Conservation (phyloP, 192 early-diverging fungal genomes). For the Geranomyces variabilis region DNA sequence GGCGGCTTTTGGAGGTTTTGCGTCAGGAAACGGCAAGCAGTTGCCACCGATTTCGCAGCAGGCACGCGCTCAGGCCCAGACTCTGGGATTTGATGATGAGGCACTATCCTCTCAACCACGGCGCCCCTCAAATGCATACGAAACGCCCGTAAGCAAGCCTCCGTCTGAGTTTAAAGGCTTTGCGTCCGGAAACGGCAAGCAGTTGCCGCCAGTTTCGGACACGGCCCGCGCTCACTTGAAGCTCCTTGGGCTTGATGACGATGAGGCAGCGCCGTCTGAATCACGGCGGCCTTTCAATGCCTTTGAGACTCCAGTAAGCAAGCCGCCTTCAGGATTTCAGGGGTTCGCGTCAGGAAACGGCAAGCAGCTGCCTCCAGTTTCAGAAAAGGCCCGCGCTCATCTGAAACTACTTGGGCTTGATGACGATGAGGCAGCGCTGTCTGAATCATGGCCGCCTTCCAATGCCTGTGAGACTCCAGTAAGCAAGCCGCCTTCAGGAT, state of each 20-base stretch:
- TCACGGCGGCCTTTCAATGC: not conserved
- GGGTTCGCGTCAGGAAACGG: slow-evolving; percentile 25
- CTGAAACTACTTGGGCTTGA: not conserved
- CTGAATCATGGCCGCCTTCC: not conserved
- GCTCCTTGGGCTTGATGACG: no score
- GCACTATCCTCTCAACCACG: no score
- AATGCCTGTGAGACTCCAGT: not conserved
- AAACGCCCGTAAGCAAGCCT: not conserved
- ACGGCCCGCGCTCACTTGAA: not conserved
- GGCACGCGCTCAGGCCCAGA: slow-evolving; percentile 1
- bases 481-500: not conserved
- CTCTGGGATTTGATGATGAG: slow-evolving; percentile 4
- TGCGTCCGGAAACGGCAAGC: slow-evolving; percentile 18
- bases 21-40: slow-evolving; percentile 18
- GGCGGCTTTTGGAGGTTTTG: slow-evolving; percentile 19
- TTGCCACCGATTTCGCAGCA: slow-evolving; percentile 13
- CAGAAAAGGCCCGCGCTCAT: not conserved
- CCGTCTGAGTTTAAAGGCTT: slow-evolving; percentile 14
- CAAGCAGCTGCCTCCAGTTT: slow-evolving; percentile 12
- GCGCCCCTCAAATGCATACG: not conserved
- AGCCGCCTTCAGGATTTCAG: not conserved
- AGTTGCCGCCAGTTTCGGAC: slow-evolving; percentile 9
- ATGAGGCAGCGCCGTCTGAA: no score
- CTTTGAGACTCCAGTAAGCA: not conserved
- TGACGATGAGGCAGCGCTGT: no score